These are phyloP conservation scores for Calonectria honghensis DNA, from an alignment of 2,329 filamentous ascomycete species.

Conservation along the genomic window DNA sequence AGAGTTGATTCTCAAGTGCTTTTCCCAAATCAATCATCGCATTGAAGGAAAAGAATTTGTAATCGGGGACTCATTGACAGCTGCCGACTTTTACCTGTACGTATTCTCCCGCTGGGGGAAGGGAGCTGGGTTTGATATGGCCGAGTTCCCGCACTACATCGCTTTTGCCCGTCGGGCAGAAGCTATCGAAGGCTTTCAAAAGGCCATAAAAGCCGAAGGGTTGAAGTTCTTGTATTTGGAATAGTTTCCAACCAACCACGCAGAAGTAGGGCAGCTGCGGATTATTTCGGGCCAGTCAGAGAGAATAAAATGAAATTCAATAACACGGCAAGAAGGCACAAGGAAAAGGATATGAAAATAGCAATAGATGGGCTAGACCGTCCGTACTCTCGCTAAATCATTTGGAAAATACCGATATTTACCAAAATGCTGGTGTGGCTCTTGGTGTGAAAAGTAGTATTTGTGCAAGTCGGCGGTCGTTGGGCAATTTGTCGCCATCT, in stretches of 20 bases:
- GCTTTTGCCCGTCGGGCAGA: constrained; percentile 25
- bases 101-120: constrained; percentile 48
- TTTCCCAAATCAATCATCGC: constrained; percentile 32
- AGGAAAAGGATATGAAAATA: neutral
- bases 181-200: constrained; percentile 32
- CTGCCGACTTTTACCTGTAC: constrained; percentile 49
- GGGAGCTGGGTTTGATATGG: constrained; percentile 35
- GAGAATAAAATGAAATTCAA: neutral
- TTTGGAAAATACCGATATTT: neutral
- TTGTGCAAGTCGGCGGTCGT: neutral
- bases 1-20: neutral
- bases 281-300: neutral
- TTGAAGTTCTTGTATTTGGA: constrained; percentile 25
- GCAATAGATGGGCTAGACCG: neutral
- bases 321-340: neutral
- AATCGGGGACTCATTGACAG: constrained; percentile 41
- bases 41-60: constrained; percentile 6
- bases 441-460: no score
- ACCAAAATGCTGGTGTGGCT: neutral
- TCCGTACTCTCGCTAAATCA: neutral
- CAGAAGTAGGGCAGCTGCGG: neutral
- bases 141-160: constrained; percentile 29
- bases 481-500: neutral
- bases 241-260: neutral
- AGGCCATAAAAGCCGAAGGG: constrained; percentile 31